Evolutionary conservation across 2,329 filamentous ascomycete genomes (phyloP).

Genomic region (Aspergillus persii): DNA sequence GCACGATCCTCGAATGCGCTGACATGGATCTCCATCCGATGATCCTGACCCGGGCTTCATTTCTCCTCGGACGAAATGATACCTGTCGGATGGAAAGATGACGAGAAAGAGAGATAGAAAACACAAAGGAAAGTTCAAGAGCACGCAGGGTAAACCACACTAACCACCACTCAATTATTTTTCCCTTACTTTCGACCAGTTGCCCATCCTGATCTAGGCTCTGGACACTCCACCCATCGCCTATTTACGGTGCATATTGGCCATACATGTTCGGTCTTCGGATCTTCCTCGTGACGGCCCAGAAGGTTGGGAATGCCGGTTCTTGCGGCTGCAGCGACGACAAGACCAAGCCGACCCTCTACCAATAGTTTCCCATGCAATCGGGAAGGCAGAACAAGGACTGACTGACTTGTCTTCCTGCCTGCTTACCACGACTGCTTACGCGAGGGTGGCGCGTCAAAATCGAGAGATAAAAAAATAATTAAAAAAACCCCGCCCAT

Average conservation of each 20-base stretch:
- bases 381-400: not conserved
- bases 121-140: not conserved
- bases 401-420: not conserved
- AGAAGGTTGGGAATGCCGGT: not conserved
- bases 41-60: not conserved
- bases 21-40: slow-evolving; percentile 2
- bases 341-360: not conserved
- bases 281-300: not conserved
- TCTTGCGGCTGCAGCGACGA: not conserved
- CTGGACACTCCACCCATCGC: not conserved
- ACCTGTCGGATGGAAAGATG: not conserved
- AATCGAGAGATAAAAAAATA: not conserved
- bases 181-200: not conserved
- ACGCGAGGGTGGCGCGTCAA: not conserved
- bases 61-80: not conserved
- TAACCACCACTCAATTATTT: not conserved
- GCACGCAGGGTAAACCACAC: not conserved
- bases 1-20: slow-evolving; percentile 2
- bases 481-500: not conserved
- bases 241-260: not conserved
- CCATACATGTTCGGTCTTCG: not conserved
- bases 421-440: not conserved
- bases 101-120: not conserved
- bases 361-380: not conserved
- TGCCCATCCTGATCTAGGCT: not conserved